phyloP scores from a whole-genome alignment of 805 yeast genomes.

The Scheffersomyces stipitis region DNA sequence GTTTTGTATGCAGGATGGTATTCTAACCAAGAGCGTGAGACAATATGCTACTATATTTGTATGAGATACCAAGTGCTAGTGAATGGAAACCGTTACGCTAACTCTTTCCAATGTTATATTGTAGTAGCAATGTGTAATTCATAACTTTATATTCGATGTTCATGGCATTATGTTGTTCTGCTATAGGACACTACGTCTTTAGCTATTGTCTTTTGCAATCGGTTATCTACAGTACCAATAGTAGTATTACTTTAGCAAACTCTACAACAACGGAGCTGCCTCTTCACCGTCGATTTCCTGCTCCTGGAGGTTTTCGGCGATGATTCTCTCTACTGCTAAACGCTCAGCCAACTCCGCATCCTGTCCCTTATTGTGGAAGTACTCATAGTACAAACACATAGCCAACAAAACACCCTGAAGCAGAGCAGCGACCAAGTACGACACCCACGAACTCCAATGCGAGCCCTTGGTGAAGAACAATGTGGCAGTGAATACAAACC shows the following conservation, averaged over 20 bases:
- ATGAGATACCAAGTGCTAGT: no score
- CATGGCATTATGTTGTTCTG: no score
- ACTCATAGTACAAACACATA: constrained; percentile 54
- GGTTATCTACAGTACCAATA: no score
- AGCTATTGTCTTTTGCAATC: no score
- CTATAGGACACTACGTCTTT: no score
- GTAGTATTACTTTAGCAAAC: not conserved
- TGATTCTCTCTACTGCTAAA: constrained; percentile 27
- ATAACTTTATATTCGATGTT: no score
- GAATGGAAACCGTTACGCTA: no score
- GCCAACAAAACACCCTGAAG: constrained; percentile 61
- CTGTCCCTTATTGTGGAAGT: constrained; percentile 22
- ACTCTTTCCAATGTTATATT: no score
- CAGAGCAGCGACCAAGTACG: constrained; percentile 69
- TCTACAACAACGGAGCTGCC: not conserved
- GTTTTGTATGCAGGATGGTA: no score
- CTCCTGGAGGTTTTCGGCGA: constrained; percentile 21
- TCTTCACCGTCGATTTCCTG: constrained; percentile 1
- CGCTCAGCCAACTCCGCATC: constrained; percentile 27
- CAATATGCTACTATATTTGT: no score
- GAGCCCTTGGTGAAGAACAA: constrained; percentile 71
- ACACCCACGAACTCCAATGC: constrained; percentile 85
- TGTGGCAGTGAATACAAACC: constrained; percentile 74
- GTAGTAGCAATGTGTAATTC: no score
- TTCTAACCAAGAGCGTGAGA: no score